These are phyloP conservation scores for Pelargonium fulgidum DNA, from an alignment of 441 rosid species.

Conservation along the genomic window DNA sequence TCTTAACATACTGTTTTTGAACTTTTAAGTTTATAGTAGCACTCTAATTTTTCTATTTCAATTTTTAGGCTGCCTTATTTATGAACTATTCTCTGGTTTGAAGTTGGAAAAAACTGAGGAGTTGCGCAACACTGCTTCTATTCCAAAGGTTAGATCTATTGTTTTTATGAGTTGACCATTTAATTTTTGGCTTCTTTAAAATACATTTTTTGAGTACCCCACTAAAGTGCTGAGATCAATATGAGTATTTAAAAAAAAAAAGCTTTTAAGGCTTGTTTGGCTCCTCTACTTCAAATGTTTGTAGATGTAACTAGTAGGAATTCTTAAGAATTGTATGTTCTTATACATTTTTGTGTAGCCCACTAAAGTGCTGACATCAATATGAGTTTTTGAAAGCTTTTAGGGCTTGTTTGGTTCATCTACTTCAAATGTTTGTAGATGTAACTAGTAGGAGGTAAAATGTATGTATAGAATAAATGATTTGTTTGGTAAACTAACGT, in stretches of 20 bases:
- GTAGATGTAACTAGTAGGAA: not conserved
- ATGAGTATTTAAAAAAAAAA: not conserved
- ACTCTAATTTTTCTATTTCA: constrained; percentile 14
- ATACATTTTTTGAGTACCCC: constrained; percentile 7
- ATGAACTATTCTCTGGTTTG: constrained; percentile 82
- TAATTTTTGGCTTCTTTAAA: not conserved
- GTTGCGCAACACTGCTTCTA: constrained; percentile 80
- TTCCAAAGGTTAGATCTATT: constrained; percentile 71
- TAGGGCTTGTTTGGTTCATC: not conserved
- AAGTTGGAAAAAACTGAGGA: constrained; percentile 94
- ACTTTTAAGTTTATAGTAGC: not conserved
- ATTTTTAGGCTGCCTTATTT: constrained; percentile 73
- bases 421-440: no score
- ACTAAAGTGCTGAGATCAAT: constrained; percentile 13
- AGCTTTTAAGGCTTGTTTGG: constrained; percentile 4
- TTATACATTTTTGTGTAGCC: constrained; percentile 7
- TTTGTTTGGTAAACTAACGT: no score
- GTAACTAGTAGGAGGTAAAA: no score
- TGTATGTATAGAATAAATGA: no score
- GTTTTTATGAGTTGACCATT: constrained; percentile 14
- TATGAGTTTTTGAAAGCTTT: not conserved
- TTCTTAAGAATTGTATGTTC: not conserved
- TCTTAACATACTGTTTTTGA: not conserved
- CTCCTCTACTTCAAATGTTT: no score
- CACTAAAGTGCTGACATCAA: constrained; percentile 13